These are phyloP conservation scores for Arthrinium puccinioides DNA, from an alignment of 2,329 filamentous ascomycete species.

Conservation along the genomic window DNA sequence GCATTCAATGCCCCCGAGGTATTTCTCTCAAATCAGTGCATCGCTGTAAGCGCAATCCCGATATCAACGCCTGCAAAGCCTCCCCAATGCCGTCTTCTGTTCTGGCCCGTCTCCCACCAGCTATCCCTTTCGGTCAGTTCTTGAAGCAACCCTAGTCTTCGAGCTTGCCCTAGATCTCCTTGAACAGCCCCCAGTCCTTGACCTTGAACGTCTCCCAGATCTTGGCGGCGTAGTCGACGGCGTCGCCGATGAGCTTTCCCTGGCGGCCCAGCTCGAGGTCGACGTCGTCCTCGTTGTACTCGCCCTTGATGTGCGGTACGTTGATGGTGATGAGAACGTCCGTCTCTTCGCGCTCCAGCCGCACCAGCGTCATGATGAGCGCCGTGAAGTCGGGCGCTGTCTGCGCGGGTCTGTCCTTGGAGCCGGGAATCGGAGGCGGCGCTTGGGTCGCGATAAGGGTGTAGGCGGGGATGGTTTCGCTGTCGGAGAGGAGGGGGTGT, in stretches of 20 bases:
- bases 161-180: conserved; percentile 29
- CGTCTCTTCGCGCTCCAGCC: conserved; percentile 66
- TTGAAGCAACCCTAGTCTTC: too few relatives aligned
- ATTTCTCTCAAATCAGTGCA: too few relatives aligned
- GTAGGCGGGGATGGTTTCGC: conserved; percentile 51
- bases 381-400: conserved; percentile 58
- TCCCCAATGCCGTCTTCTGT: too few relatives aligned
- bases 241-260: conserved; percentile 61
- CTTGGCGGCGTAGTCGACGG: conserved; percentile 57
- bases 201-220: conserved; percentile 71
- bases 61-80: too few relatives aligned
- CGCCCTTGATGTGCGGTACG: conserved; percentile 72
- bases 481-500: conserved; percentile 16
- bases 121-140: too few relatives aligned
- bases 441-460: conserved; percentile 58
- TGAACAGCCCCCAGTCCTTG: conserved; percentile 73
- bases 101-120: too few relatives aligned
- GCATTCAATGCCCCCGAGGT: too few relatives aligned
- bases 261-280: conserved; percentile 58
- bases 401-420: conserved; percentile 23
- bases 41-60: too few relatives aligned
- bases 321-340: conserved; percentile 85
- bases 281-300: conserved; percentile 67
- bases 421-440: conserved; percentile 21
- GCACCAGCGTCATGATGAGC: conserved; percentile 69